Evolutionary conservation across 805 yeast species (phyloP).

Genomic region (Zygoascus biomembranicola): DNA sequence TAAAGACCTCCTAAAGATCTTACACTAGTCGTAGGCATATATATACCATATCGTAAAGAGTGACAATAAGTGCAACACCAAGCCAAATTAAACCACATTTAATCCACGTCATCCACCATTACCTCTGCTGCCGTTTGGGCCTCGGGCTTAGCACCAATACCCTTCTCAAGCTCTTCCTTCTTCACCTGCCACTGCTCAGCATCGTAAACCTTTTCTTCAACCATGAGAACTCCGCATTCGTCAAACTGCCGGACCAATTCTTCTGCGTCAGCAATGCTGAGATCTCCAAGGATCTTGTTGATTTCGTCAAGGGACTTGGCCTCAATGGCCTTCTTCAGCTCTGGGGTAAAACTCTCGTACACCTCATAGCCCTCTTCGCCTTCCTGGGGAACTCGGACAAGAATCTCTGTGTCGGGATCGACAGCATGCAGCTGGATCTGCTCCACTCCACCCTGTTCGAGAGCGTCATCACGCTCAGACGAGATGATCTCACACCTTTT

Average conservation of each 20-base stretch:
- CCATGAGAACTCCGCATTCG: slow-evolving; percentile 74
- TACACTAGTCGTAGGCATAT: too few relatives aligned
- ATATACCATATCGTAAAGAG: too few relatives aligned
- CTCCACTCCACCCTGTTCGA: slow-evolving; percentile 53
- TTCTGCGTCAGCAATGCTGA: slow-evolving; percentile 76
- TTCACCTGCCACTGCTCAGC: slow-evolving; percentile 29
- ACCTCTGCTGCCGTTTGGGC: background rate
- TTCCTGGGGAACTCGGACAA: slow-evolving; percentile 61
- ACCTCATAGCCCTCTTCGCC: slow-evolving; percentile 38
- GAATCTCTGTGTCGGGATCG: slow-evolving; percentile 72
- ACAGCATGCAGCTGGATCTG: slow-evolving; percentile 81
- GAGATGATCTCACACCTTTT: slow-evolving; percentile 62
- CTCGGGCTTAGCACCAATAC: slow-evolving; percentile 1
- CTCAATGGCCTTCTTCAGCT: slow-evolving; percentile 68
- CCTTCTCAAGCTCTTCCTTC: slow-evolving; percentile 9
- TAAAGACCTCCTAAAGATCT: too few relatives aligned
- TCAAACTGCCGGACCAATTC: slow-evolving; percentile 62
- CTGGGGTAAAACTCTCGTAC: slow-evolving; percentile 52
- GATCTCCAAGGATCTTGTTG: slow-evolving; percentile 68
- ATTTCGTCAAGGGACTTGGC: slow-evolving; percentile 67
- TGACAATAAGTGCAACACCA: too few relatives aligned
- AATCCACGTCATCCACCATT: background rate
- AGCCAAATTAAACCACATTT: background rate
- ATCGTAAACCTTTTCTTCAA: slow-evolving; percentile 46
- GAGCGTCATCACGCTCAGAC: slow-evolving; percentile 35